Percentiles rank a stretch among this genome's conserved stretches.
These are phyloP conservation scores for Crassisporium funariophilum DNA, from an alignment of 768 basidiomycete species.

Conservation along the genomic window DNA sequence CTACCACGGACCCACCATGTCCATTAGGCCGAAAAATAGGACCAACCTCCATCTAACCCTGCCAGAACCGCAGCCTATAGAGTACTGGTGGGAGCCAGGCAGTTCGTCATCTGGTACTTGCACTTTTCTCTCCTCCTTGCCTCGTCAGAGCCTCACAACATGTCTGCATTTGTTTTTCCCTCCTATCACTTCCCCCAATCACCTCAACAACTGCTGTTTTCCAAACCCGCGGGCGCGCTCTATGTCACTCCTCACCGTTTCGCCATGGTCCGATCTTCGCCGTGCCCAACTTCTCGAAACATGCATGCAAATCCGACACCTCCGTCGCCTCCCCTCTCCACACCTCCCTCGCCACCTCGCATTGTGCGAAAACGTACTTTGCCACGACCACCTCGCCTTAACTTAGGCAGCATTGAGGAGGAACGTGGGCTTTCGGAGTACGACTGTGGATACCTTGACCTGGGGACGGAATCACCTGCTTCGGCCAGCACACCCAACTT, in stretches of 20 bases:
- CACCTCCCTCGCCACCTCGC: not conserved
- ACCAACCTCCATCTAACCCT: slow-evolving; percentile 13
- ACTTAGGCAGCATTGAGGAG: slow-evolving; percentile 27
- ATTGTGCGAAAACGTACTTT: slow-evolving; percentile 10
- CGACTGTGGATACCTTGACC: slow-evolving; percentile 22
- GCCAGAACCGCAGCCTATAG: slow-evolving; percentile 14
- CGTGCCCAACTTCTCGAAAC: too few species aligned
- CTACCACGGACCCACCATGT: slow-evolving; percentile 10
- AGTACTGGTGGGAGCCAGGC: slow-evolving; percentile 28
- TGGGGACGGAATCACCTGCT: slow-evolving; percentile 27
- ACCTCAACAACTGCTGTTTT: not conserved
- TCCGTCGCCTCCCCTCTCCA: not conserved
- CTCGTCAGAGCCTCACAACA: slow-evolving; percentile 5
- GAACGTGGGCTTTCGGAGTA: slow-evolving; percentile 24
- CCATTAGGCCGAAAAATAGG: slow-evolving; percentile 18
- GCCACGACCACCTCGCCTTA: slow-evolving; percentile 13
- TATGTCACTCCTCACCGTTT: not conserved
- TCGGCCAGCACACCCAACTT: slow-evolving; percentile 19
- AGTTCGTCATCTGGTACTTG: slow-evolving; percentile 18
- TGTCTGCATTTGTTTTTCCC: slow-evolving; percentile 6
- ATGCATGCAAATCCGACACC: slow-evolving; percentile 2
- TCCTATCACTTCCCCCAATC: slow-evolving; percentile 1
- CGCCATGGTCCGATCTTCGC: not conserved
- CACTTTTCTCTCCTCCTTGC: slow-evolving; percentile 1
- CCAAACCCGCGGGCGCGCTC: not conserved